These are phyloP conservation scores for Amanita rubescens DNA, from an alignment of 768 basidiomycete genomes.

Conservation along the genomic window DNA sequence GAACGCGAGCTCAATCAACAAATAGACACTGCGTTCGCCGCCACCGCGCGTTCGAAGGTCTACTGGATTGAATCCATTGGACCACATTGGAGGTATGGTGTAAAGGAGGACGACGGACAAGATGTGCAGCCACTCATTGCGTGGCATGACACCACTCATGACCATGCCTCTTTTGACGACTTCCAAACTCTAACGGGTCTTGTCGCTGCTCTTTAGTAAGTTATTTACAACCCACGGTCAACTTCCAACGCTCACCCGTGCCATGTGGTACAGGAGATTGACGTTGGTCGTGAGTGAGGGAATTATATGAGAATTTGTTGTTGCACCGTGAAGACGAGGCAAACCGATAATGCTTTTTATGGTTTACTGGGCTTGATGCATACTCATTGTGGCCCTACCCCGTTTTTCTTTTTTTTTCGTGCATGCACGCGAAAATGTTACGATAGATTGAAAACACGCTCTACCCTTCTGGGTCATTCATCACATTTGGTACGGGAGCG, in stretches of 20 bases:
- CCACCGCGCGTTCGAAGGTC: constrained; percentile 12
- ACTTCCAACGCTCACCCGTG: neutral
- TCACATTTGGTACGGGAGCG: too few species aligned
- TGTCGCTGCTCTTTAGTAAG: neutral
- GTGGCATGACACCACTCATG: constrained; percentile 16
- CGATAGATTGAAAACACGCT: too few species aligned
- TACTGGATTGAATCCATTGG: constrained; percentile 17
- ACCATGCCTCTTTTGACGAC: neutral
- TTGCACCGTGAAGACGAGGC: neutral
- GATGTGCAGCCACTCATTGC: constrained; percentile 13
- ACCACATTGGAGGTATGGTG: constrained; percentile 16
- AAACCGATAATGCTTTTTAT: neutral
- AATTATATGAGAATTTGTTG: neutral
- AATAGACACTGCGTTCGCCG: constrained; percentile 12
- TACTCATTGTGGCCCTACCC: too few species aligned
- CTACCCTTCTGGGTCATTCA: too few species aligned
- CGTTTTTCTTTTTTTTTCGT: neutral
- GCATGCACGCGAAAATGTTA: too few species aligned
- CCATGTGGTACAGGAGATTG: neutral
- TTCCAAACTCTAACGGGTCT: neutral
- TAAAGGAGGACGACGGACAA: constrained; percentile 14
- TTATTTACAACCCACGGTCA: neutral
- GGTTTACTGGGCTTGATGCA: too few species aligned
- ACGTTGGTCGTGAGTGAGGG: neutral
- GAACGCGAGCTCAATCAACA: constrained; percentile 8